Percentiles rank a stretch among this genome's conserved stretches.
phyloP scores from a whole-genome alignment of 441 rosid genomes.

The Kokia cookei region DNA sequence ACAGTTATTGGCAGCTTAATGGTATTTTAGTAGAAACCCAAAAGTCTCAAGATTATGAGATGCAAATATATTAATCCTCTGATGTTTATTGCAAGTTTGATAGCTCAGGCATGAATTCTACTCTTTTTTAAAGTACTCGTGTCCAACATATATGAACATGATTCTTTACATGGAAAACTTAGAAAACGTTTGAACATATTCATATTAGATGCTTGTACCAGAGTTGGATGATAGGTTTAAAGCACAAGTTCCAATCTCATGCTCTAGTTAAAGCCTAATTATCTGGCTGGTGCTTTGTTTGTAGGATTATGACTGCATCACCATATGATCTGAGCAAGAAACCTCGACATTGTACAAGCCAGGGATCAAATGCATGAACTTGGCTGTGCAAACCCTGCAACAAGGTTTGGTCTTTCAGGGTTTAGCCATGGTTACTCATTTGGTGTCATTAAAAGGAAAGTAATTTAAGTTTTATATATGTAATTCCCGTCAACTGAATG shows the following conservation, averaged over 20 bases:
- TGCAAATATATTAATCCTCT: neutral
- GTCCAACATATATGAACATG: too few species aligned
- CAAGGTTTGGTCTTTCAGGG: neutral
- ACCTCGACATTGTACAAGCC: slow-evolving; percentile 25
- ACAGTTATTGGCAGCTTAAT: neutral
- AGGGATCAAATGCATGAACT: slow-evolving; percentile 23
- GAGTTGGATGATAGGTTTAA: neutral
- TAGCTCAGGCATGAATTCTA: neutral
- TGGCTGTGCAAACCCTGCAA: slow-evolving; percentile 16
- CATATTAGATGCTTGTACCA: neutral
- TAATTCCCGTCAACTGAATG: slow-evolving; percentile 5
- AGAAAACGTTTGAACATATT: neutral
- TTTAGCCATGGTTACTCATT: neutral
- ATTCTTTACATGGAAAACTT: too few species aligned
- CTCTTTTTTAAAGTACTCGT: too few species aligned
- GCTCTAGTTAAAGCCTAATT: neutral
- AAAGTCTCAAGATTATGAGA: neutral
- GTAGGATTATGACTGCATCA: slow-evolving; percentile 46
- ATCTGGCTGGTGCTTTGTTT: slow-evolving; percentile 1
- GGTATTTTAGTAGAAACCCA: neutral
- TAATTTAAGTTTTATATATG: slow-evolving; percentile 7
- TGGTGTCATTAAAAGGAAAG: slow-evolving; percentile 8
- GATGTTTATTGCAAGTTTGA: neutral
- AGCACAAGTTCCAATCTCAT: neutral
- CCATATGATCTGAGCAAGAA: slow-evolving; percentile 45